Evolutionary conservation across 73 alveolate species (phyloP), one percentile per base, ranked within the genome.

Genomic region (Paramecium octaurelia): DNA sequence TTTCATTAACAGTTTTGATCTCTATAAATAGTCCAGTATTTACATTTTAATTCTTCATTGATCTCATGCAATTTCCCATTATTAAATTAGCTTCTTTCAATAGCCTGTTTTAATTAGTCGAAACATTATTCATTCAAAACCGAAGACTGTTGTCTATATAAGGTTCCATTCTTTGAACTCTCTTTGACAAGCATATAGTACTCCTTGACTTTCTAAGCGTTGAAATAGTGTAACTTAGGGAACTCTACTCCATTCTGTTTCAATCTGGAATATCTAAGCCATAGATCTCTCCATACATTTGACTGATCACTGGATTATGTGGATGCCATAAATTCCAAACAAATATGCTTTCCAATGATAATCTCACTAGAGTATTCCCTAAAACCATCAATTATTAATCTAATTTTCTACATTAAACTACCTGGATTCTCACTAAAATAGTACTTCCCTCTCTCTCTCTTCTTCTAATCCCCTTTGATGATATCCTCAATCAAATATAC

Each of bases 281-380:
- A 38, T 34, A 18, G 68, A 75, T 75, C 20, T 35, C n/a, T 12
- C 24, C 29, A 54, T 64, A 64, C 84, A 64, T 24, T 64, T 64
- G 9, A 64, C 24, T 64, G 29, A 64, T 64, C 24, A 34, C 69
- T 21, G 21, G 20, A 38, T 75, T 42, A 20, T 34, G 7, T 2
- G 31, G 88, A 38, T 75, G 68, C 68, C 88, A 75, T 75, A 75
- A 38, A 38, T 75, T 75, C 88, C 68, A 75, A 16, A 75, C 88
- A 42, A 75, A 75, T 29, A 75, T 75, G 10, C 88, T 6, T 35
- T 75, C 68, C 38, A 75, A 38, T 21, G 68, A 29, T 35, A 75
- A 42, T 42, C 88, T 75, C 14, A 75, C 29, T 31, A 71, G 31
- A 36, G 86, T 71, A 71, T 71, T 71, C n/a, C 86, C 86, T 6